Base-by-base conservation (phyloP, 2,329 filamentous ascomycete species). In the Whalleya microplaca region DNA sequence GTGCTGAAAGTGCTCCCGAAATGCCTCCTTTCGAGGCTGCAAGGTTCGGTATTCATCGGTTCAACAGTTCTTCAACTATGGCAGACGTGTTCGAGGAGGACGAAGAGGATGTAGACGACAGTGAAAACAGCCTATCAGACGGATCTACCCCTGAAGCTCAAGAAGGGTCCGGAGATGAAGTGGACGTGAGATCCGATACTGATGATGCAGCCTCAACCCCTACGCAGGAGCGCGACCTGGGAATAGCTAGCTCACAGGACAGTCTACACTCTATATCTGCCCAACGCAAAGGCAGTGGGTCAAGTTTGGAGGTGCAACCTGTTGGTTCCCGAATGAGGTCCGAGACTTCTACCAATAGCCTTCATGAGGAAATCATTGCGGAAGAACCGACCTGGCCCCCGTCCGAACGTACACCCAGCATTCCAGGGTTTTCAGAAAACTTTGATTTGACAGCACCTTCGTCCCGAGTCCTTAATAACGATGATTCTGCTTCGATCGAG, bases 71-170 rank as follows among this genome's bases (percentile, higher is more conserved):
- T 63, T 86, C 88, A 0, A 88, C 88, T 0, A 93, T 95, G 90
- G 90, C 88, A 0, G 91, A 94, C 69, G 91, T 95, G 1, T 95
- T 94, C 62, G 91, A 95, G 69, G 91, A 94, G 65, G 90, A 93
- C 23, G 90, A 92, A 61, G 88, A 91, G 65, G 78, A 79, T 1
- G 77, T 78, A 2, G 81, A 85, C 12, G 53, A 62, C 9, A 66
- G 62, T 20, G 61, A 63, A 18, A 68, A 69, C 44, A 68, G 64
- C 29, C 53, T 53, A 50, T 68, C 60, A 32, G 70, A 66, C 41
- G 66, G 63, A 41, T 70, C 68, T 51, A 59, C 56, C 14, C 63
- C 59, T n/a, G 66, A 70, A 19, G 58, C 61, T 3, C 65, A 61
- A 47, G 62, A 61, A 18, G 59, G 53, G 49, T 69, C 62, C 32